Evolutionary conservation across 192 early-diverging fungal genomes (phyloP).

Genomic region (Kickxella alabastrina): DNA sequence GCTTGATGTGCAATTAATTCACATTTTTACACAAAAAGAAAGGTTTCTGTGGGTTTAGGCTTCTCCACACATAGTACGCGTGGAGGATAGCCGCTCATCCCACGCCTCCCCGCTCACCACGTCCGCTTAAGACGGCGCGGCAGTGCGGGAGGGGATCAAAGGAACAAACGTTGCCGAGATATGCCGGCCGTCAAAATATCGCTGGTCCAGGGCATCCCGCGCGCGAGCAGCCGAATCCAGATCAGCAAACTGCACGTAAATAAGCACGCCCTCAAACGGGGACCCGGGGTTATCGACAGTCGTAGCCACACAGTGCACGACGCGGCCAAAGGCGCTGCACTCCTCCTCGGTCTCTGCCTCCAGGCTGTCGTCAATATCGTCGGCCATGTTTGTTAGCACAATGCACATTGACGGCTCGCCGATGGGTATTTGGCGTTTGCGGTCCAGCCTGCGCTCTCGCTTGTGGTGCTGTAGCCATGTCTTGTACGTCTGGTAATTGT

Average conservation of each 20-base stretch:
- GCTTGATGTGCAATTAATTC: too few species aligned
- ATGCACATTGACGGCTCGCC: constrained; percentile 19
- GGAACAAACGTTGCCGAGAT: constrained; percentile 28
- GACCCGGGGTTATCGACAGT: not conserved
- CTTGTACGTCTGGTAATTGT: constrained; percentile 33
- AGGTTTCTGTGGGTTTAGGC: too few species aligned
- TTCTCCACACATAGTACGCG: too few species aligned
- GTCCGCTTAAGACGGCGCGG: too few species aligned
- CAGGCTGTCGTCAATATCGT: constrained; percentile 28
- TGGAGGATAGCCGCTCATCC: too few species aligned
- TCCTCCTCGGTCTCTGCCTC: constrained; percentile 32
- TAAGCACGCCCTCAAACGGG: constrained; percentile 19
- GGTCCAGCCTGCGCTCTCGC: not conserved
- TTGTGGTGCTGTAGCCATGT: constrained; percentile 20
- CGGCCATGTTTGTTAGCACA: constrained; percentile 37
- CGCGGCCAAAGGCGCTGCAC: constrained; percentile 30
- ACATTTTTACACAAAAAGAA: too few species aligned
- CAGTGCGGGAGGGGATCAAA: too few species aligned
- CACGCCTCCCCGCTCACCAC: too few species aligned
- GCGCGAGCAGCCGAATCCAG: constrained; percentile 21
- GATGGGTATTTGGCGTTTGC: not conserved
- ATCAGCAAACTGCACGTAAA: constrained; percentile 33
- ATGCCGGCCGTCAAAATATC: constrained; percentile 36
- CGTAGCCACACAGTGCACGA: constrained; percentile 13
- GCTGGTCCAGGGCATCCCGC: constrained; percentile 25